phyloP scores from a whole-genome alignment of 129 eudicot genomes.

The Mikania micrantha region DNA sequence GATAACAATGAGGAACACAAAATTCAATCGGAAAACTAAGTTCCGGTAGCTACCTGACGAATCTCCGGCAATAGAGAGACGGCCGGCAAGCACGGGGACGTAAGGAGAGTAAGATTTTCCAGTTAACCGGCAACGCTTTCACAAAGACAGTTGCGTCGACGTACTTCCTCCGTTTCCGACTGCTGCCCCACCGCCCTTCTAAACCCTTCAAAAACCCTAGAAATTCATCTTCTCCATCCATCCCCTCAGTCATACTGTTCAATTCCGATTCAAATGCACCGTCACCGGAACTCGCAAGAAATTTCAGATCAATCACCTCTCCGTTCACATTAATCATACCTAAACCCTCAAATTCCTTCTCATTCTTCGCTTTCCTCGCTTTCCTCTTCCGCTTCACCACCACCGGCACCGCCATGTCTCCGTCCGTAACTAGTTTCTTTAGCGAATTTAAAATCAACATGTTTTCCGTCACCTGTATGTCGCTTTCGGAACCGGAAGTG shows the following conservation, averaged over 20 bases:
- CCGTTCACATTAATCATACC: neutral
- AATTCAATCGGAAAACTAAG: neutral
- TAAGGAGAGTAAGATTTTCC: constrained; percentile 13
- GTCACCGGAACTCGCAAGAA: constrained; percentile 1
- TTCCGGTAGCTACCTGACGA: neutral
- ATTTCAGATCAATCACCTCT: constrained; percentile 3
- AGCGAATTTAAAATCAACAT: neutral
- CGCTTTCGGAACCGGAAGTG: neutral
- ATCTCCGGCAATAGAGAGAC: constrained; percentile 9
- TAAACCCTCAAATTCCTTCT: neutral
- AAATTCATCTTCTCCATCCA: constrained; percentile 17
- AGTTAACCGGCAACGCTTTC: constrained; percentile 17
- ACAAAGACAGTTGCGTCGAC: neutral
- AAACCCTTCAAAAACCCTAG: constrained; percentile 17
- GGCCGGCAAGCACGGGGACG: constrained; percentile 6
- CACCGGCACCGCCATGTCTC: too few relatives aligned
- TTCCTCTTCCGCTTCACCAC: neutral
- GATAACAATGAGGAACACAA: too few relatives aligned
- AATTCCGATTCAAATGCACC: neutral
- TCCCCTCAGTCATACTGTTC: neutral
- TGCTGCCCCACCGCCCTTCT: constrained; percentile 24
- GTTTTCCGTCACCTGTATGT: constrained; percentile 6
- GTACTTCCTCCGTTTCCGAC: constrained; percentile 20
- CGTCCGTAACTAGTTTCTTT: neutral
- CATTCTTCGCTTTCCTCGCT: constrained; percentile 3